A percentile compares a stretch with the other conserved stretches of the same genome.
These are phyloP conservation scores for Bocquillonia castaneifolia DNA, from an alignment of 441 rosid genomes.

Conservation along the genomic window DNA sequence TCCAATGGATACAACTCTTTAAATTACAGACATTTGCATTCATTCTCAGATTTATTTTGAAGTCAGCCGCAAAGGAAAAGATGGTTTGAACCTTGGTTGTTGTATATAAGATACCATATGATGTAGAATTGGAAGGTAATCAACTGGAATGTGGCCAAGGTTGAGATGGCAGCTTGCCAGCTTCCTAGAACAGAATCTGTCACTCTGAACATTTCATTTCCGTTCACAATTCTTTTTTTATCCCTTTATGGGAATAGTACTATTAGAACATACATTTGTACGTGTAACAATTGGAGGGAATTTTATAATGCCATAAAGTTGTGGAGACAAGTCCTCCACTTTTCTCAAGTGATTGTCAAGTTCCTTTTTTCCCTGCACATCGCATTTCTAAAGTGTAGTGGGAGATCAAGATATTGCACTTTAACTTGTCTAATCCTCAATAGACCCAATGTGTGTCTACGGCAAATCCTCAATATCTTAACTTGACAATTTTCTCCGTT, in stretches of 20 bases:
- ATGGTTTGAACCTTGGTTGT: not conserved
- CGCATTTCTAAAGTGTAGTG: no score
- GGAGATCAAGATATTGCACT: no score
- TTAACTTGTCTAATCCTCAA: no score
- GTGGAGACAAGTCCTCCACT: no score
- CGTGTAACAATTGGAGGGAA: no score
- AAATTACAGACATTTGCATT: not conserved
- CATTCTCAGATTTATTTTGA: not conserved
- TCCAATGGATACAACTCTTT: conserved; percentile 40
- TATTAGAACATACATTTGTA: not conserved
- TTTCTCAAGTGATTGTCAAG: no score
- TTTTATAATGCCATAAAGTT: no score
- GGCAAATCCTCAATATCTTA: no score
- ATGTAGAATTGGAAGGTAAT: not conserved
- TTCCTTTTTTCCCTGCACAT: no score
- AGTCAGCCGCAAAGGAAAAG: not conserved
- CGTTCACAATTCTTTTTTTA: conserved; percentile 14
- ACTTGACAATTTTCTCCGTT: no score
- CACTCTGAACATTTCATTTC: not conserved
- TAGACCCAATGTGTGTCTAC: no score
- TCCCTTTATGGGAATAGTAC: not conserved
- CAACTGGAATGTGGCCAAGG: not conserved
- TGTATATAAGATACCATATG: conserved; percentile 4
- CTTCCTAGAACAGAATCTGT: not conserved
- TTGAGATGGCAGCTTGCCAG: not conserved